These are phyloP conservation scores for Adansonia madagascariensis DNA, from an alignment of 441 rosid species.

Conservation along the genomic window DNA sequence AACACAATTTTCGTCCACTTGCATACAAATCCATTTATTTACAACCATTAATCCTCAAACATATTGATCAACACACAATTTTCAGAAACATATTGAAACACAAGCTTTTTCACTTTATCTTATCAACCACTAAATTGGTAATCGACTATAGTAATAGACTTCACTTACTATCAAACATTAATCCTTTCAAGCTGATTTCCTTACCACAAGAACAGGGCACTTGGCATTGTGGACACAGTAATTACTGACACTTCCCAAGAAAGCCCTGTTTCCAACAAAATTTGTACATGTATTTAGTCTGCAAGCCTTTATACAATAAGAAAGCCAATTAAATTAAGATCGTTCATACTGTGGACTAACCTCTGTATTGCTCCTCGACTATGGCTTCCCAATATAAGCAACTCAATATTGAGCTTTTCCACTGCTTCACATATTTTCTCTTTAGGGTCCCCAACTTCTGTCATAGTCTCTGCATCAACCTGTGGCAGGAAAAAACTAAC, in stretches of 20 bases:
- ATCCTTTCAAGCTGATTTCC: slow-evolving; percentile 37
- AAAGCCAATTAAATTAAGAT: slow-evolving; percentile 14
- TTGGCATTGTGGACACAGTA: slow-evolving; percentile 51
- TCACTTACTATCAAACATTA: background rate
- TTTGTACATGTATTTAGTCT: background rate
- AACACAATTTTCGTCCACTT: background rate
- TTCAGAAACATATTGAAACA: no score
- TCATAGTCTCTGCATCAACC: slow-evolving; percentile 53
- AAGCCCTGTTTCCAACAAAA: slow-evolving; percentile 45
- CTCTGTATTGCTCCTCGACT: slow-evolving; percentile 65
- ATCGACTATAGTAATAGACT: background rate
- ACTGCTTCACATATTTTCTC: slow-evolving; percentile 60
- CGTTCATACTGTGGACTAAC: slow-evolving; percentile 38
- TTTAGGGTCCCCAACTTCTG: slow-evolving; percentile 66
- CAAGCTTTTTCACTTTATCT: background rate
- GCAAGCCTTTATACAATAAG: background rate
- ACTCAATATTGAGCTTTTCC: slow-evolving; percentile 56
- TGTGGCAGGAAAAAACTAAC: slow-evolving; percentile 25
- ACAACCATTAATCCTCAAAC: slow-evolving; percentile 8
- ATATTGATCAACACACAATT: background rate
- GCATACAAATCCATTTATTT: background rate
- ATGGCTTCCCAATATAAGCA: slow-evolving; percentile 68
- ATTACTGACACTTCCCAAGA: slow-evolving; percentile 57
- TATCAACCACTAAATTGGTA: background rate
- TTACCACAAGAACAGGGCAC: slow-evolving; percentile 59